Conservation (phyloP, 169 alveolate species). For the Babesia bovis region DNA sequence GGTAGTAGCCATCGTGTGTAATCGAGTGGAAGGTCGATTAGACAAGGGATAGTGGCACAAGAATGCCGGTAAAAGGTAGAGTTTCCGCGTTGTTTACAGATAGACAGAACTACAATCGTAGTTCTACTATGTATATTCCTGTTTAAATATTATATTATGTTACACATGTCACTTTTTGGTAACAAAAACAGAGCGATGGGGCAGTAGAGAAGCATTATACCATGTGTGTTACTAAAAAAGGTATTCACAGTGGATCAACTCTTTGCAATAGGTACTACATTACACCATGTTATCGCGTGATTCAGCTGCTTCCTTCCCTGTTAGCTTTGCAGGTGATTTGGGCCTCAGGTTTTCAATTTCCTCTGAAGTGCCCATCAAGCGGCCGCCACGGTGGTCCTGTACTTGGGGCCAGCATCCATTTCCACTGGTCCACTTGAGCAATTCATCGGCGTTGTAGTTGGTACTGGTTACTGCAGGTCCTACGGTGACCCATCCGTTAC, state of each 20-base stretch:
- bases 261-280: no score
- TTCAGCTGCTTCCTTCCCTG: conserved; percentile 14
- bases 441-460: conserved; percentile 74
- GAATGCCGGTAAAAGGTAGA: not conserved
- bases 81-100: no score
- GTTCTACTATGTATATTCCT: no score
- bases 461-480: conserved; percentile 79
- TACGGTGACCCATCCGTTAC: conserved; percentile 89
- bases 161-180: no score
- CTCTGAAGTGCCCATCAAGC: conserved; percentile 82
- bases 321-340: conserved; percentile 79
- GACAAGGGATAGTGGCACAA: no score
- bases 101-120: no score
- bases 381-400: conserved; percentile 83
- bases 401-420: conserved; percentile 84
- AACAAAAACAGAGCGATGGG: no score
- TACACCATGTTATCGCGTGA: not conserved
- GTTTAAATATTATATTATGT: no score
- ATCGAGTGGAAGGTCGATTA: no score
- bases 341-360: conserved; percentile 90
- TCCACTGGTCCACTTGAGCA: conserved; percentile 80
- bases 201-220: no score
- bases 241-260: no score
- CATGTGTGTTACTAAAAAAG: no score
- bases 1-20: conserved; percentile 6